Base-by-base conservation (phyloP, 768 basidiomycete species). In the Neoboletus magnificus region DNA sequence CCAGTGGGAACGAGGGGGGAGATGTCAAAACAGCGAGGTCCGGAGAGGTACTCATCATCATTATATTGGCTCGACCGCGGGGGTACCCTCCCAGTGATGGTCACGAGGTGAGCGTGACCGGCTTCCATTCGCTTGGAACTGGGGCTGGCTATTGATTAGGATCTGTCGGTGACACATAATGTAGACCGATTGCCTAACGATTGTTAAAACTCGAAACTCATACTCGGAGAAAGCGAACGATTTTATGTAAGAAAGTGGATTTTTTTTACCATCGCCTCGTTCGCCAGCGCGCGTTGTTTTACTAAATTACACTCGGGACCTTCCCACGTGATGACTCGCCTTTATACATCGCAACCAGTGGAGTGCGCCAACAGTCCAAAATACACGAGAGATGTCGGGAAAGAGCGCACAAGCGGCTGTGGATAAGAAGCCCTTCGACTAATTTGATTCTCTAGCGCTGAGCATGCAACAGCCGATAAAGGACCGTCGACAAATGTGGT, bases 61-160 rank as follows among this genome's bases (percentile, higher is more conserved):
- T 35, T 63, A 44, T 50, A 54, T 60, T 37, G 9, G 33, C 9
- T 32, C n/a, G 16, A 50, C 42, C 5, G 33, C 8, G 23, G 13
- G 46, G 51, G 62, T 64, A 63, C 62, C 62, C 58, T 60, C 50
- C 20, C 62, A 40, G 61, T 62, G 23, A 15, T 48, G 33, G 29
- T 44, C 57, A 55, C 52, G 49, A 33, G 43, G 44, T 30, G 5
- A 23, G 13, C 29, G 12, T 20, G 27, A 33, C 41, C 27, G 16
- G n/a, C 25, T 45, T 40, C 48, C 25, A 35, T 51, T 41, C n/a
- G 42, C 12, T 33, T 9, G 30, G 30, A 5, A 3, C 25, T 9
- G 30, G 30, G 3, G 5, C 25, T 29, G 4, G 13, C 15, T 45
- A 20, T 35, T 4, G 1, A 41, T 55, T 9, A 23, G 25, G n/a